Evolutionary conservation across 305 asterid species (phyloP).

Genomic region (Stenogyne calaminthoides): DNA sequence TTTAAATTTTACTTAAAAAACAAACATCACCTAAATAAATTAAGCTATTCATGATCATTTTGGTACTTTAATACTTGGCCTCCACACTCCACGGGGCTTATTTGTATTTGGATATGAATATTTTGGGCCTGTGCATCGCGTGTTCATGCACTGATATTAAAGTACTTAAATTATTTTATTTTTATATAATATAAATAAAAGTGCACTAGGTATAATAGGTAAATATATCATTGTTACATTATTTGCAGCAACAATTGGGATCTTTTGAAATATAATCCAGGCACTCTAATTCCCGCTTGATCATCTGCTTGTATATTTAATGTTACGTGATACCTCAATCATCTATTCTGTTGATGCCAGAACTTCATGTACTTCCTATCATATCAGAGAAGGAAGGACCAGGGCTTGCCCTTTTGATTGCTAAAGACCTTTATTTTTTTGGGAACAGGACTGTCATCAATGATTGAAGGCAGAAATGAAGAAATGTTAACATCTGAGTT

Average conservation of each 20-base stretch:
- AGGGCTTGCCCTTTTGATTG: constrained; percentile 13
- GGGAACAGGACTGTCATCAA: constrained; percentile 68
- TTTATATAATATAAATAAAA: background rate
- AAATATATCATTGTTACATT: background rate
- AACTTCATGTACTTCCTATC: constrained; percentile 17
- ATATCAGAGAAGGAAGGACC: constrained; percentile 13
- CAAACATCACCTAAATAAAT: background rate
- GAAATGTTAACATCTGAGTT: constrained; percentile 88
- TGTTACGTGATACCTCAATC: background rate
- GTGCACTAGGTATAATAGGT: background rate
- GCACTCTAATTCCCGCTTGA: background rate
- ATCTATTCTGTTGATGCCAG: background rate
- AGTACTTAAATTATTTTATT: background rate
- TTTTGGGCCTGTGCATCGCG: constrained; percentile 9
- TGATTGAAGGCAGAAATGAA: constrained; percentile 83
- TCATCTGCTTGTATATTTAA: background rate
- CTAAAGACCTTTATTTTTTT: background rate
- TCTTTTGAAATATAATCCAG: background rate
- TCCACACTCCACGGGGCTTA: constrained; percentile 4
- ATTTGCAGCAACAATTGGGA: background rate
- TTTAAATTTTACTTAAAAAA: no score
- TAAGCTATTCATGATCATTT: constrained; percentile 25
- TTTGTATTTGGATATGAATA: constrained; percentile 17
- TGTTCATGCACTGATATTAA: constrained; percentile 8
- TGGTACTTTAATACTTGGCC: background rate